phyloP scores from a whole-genome alignment of 345 rosid genomes.

The Boechera divaricarpa region DNA sequence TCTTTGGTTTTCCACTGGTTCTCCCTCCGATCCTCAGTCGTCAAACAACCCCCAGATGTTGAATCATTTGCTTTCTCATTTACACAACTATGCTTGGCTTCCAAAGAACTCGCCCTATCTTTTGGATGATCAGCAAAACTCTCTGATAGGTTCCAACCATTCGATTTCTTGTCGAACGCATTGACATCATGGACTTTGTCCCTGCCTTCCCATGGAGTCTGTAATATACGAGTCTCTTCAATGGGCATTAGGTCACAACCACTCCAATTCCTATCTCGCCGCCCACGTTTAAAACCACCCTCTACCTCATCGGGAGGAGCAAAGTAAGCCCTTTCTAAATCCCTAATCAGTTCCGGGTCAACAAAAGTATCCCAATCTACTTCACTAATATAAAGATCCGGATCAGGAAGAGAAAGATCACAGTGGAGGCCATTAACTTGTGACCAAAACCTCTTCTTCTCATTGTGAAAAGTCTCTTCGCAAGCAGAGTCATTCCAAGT shows the following conservation, averaged over 20 bases:
- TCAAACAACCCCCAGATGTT: constrained; percentile 33
- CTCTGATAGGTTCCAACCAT: constrained; percentile 49
- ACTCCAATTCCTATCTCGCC: constrained; percentile 33
- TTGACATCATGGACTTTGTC: not conserved
- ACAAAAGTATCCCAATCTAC: constrained; percentile 71
- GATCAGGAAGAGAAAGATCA: constrained; percentile 67
- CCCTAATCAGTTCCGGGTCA: constrained; percentile 68
- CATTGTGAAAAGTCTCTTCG: constrained; percentile 74
- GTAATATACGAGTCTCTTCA: constrained; percentile 39
- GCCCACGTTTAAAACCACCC: constrained; percentile 42
- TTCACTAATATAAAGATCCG: constrained; percentile 61
- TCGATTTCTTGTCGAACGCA: not conserved
- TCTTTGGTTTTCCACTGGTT: constrained; percentile 16
- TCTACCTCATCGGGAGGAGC: constrained; percentile 52
- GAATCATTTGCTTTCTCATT: constrained; percentile 42
- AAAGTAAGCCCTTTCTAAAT: constrained; percentile 62
- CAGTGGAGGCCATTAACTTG: constrained; percentile 56
- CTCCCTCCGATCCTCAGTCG: not conserved
- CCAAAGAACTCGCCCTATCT: constrained; percentile 55
- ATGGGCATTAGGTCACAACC: constrained; percentile 31
- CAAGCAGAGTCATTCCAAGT: constrained; percentile 86
- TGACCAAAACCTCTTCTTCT: constrained; percentile 78
- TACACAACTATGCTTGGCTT: constrained; percentile 41
- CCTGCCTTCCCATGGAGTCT: constrained; percentile 46
- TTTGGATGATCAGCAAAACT: constrained; percentile 27